Percentiles rank a stretch among this genome's conserved stretches.
phyloP scores from a whole-genome alignment of 2,329 filamentous ascomycete species.

The Exophiala xenobiotica region DNA sequence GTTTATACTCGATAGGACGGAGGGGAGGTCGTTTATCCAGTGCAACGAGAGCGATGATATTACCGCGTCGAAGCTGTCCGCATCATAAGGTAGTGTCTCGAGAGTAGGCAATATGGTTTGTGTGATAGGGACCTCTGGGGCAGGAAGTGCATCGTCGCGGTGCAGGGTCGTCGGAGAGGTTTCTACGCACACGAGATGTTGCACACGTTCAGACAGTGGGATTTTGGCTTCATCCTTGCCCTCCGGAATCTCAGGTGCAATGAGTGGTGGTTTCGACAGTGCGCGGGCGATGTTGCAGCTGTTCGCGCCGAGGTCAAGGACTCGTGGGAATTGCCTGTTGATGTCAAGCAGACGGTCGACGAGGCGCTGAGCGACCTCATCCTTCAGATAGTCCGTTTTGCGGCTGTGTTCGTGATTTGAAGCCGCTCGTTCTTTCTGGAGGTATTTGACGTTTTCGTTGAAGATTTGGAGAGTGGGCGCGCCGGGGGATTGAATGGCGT shows the following conservation, averaged over 20 bases:
- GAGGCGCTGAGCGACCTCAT: conserved; percentile 82
- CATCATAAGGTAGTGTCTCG: conserved; percentile 72
- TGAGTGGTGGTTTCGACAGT: conserved; percentile 62
- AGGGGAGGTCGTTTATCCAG: conserved; percentile 96
- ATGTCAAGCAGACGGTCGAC: conserved; percentile 90
- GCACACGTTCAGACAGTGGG: conserved; percentile 69
- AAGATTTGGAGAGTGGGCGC: conserved; percentile 85
- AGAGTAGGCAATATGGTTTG: conserved; percentile 67
- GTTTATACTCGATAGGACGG: conserved; percentile 80
- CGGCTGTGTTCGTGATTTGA: conserved; percentile 68
- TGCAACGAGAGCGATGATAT: conserved; percentile 87
- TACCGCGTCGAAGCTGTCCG: conserved; percentile 81
- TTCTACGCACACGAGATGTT: conserved; percentile 75
- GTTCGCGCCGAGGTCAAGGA: conserved; percentile 91
- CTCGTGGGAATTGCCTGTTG: conserved; percentile 78
- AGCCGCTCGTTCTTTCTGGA: conserved; percentile 87
- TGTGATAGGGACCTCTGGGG: conserved; percentile 69
- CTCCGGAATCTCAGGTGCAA: conserved; percentile 46
- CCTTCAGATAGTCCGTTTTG: conserved; percentile 85
- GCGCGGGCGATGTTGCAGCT: conserved; percentile 90
- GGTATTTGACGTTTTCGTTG: conserved; percentile 80
- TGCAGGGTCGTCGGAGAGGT: conserved; percentile 75
- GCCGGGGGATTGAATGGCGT: conserved; percentile 76
- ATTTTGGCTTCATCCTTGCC: conserved; percentile 17
- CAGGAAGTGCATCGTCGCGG: conserved; percentile 62